Evolutionary conservation across 805 yeast species (phyloP), one percentile per base, ranked within the genome.

Genomic region (Myxozyma monticola): DNA sequence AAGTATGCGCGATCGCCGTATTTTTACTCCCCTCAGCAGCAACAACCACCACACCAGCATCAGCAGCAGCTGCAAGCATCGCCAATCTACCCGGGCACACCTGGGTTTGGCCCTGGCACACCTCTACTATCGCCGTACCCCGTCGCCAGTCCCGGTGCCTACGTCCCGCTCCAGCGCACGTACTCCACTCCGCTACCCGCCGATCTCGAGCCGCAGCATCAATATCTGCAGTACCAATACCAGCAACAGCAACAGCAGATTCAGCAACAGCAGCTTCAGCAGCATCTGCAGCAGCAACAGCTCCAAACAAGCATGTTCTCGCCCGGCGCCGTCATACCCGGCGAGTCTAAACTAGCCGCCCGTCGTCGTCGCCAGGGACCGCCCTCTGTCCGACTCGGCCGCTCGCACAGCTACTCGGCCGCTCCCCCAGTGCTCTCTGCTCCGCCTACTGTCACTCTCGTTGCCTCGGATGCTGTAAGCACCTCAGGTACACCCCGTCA

Each of bases 381-480:
- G 3, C 49, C 58, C 2, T 42, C 58, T 8, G 56, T 54, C 14
- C 30, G 58, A 7, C 34, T 54, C 7, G 45, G 30, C 18, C 48
- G 58, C 6, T 50, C 58, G 15, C 55, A 51, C 15, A 54, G 58
- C 37, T 45, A 41, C 25, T 41, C 54, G 7, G 29, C 54, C 5
- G 43, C 56, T 14, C 37, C 35, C 7, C 42, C 34, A 21, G 31
- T 5, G 15, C 34, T 24, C 5, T 24, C 30, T 20, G 33, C 18
- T 7, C 39, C 14, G 10, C 14, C 42, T n/a, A 5, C 6, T 15
- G n/a, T n/a, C 8, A n/a, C n/a, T n/a, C n/a, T n/a, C n/a, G n/a
- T n/a, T n/a, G n/a, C n/a, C n/a, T n/a, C n/a, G n/a, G n/a, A n/a
- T n/a, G n/a, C n/a, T n/a, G n/a, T n/a, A n/a, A n/a, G n/a, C n/a